Percentiles rank a stretch among this genome's conserved stretches.
Evolutionary conservation across 495 filamentous ascomycete species (phyloP).

Genomic region (Hapsidospora chrysogenum): DNA sequence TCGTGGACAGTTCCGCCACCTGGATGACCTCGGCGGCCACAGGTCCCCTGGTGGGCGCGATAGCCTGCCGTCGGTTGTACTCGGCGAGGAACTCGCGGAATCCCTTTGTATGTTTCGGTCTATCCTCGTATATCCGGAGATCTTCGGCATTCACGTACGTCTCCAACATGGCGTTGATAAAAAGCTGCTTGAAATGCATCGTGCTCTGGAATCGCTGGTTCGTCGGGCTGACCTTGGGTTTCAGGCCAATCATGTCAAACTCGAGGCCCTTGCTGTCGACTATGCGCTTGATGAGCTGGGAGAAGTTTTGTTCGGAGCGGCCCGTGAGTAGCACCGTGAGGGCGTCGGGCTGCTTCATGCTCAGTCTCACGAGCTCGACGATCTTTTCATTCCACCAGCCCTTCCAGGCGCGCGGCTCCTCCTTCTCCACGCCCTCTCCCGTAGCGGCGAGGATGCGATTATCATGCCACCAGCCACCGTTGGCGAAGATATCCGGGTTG

Average conservation of each 20-base stretch:
- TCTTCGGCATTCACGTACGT: slow-evolving; percentile 75
- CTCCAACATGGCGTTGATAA: slow-evolving; percentile 61
- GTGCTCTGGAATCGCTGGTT: slow-evolving; percentile 61
- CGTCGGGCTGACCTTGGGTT: slow-evolving; percentile 66
- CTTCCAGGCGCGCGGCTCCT: slow-evolving; percentile 72
- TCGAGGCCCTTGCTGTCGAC: slow-evolving; percentile 58
- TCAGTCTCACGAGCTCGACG: slow-evolving; percentile 64
- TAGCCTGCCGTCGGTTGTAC: slow-evolving; percentile 43
- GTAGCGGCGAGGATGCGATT: slow-evolving; percentile 68
- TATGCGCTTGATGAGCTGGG: slow-evolving; percentile 70
- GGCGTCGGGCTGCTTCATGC: slow-evolving; percentile 74
- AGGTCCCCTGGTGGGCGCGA: slow-evolving; percentile 30
- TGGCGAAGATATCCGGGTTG: slow-evolving; percentile 55
- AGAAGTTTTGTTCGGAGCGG: slow-evolving; percentile 60
- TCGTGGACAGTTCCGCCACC: slow-evolving; percentile 58
- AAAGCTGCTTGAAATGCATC: slow-evolving; percentile 73
- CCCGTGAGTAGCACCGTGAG: slow-evolving; percentile 81
- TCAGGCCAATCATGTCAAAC: slow-evolving; percentile 81
- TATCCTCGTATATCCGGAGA: slow-evolving; percentile 51
- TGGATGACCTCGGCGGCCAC: slow-evolving; percentile 71
- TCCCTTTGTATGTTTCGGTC: slow-evolving; percentile 44
- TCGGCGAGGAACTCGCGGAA: slow-evolving; percentile 69
- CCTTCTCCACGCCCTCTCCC: slow-evolving; percentile 65
- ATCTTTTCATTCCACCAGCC: slow-evolving; percentile 98
- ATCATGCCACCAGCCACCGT: slow-evolving; percentile 98